phyloP scores from a whole-genome alignment of 2,329 filamentous ascomycete genomes.

The Penicillium thymicola region DNA sequence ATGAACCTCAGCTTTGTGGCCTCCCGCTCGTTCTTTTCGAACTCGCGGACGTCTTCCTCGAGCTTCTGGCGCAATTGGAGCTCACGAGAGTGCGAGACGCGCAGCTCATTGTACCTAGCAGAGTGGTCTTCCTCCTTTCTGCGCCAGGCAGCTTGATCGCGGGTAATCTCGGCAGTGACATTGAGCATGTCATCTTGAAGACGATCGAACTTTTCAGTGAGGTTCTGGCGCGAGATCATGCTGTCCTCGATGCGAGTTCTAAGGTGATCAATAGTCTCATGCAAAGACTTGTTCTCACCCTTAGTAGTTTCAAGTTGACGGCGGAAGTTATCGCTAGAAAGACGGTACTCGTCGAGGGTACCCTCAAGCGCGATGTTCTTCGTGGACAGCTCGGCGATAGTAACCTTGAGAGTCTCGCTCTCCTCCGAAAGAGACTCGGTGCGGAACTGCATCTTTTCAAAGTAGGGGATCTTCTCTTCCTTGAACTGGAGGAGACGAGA shows the following conservation, averaged over 20 bases:
- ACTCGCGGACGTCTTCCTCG: slow-evolving; percentile 57
- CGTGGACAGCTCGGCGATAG: slow-evolving; percentile 52
- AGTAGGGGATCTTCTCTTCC: slow-evolving; percentile 66
- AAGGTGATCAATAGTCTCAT: slow-evolving; percentile 69
- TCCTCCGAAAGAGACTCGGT: slow-evolving; percentile 66
- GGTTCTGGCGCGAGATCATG: slow-evolving; percentile 75
- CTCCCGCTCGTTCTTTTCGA: slow-evolving; percentile 70
- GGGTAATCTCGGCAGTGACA: slow-evolving; percentile 73
- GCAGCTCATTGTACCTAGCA: slow-evolving; percentile 53
- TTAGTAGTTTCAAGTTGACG: slow-evolving; percentile 50
- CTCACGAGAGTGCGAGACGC: slow-evolving; percentile 64
- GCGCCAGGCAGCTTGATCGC: slow-evolving; percentile 75
- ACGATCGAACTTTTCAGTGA: slow-evolving; percentile 78
- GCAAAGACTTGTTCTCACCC: slow-evolving; percentile 67
- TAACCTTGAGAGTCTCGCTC: slow-evolving; percentile 56
- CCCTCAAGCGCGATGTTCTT: slow-evolving; percentile 61
- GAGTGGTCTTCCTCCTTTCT: slow-evolving; percentile 62
- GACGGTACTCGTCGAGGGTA: slow-evolving; percentile 62
- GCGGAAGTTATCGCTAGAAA: slow-evolving; percentile 58
- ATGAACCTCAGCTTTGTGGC: slow-evolving; percentile 76
- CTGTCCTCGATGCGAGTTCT: slow-evolving; percentile 81
- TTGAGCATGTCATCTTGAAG: slow-evolving; percentile 83
- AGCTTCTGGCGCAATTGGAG: slow-evolving; percentile 60
- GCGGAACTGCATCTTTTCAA: slow-evolving; percentile 63
- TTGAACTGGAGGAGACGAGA: slow-evolving; percentile 61